Evolutionary conservation across 1,284 basidiomycete genomes (phyloP), one percentile per base, ranked within the genome.

Genomic region (Sanghuangporus weigelae): DNA sequence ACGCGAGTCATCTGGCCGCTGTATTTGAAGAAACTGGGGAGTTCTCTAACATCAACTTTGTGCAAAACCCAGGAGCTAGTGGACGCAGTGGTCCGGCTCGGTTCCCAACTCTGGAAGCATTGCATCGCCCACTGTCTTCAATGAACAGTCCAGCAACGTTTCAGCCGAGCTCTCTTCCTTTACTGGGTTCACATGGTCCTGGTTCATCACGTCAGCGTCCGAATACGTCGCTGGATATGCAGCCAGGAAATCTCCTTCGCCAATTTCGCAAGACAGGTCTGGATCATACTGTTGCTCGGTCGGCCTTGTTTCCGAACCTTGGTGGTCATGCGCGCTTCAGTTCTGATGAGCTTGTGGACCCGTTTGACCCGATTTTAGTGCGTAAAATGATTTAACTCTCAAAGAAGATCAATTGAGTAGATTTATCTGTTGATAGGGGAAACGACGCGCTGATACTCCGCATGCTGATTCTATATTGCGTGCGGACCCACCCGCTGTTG

Each of bases 231-330:
- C 73, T 80, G 67, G 73, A 76, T 66, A 75, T 83, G 69, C 79
- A 77, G 69, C 81, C 81, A 67, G 61, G 59, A 7, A 57, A 58
- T 23, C 54, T 60, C 12, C 78, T 84, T 6, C 84, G 87, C 65
- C 87, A 90, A 71, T 90, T 95, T 63, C 85, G 94, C 67, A 95
- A 96, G 80, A 93, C 93, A 51, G 93, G 91, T 74, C 95, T 95
- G 72, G 93, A 96, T 76, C 93, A 95, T 74, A 94, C 93, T 0
- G 86, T 95, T 36, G 80, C 83, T 44, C 83, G 83, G 68, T 84
- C 90, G 67, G 84, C 83, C 50, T 81, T 87, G 62, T 76, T 86
- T 66, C 72, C 78, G 40, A 82, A 80, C 57, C 73, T 84, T 61
- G 80, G 79, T 69, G 87, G 87, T 19, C 50, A 53, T 58, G 21